Percentiles rank a stretch among this genome's conserved stretches.
Evolutionary conservation across 2,329 filamentous ascomycete species (phyloP).

Genomic region (Colletotrichum siamense): DNA sequence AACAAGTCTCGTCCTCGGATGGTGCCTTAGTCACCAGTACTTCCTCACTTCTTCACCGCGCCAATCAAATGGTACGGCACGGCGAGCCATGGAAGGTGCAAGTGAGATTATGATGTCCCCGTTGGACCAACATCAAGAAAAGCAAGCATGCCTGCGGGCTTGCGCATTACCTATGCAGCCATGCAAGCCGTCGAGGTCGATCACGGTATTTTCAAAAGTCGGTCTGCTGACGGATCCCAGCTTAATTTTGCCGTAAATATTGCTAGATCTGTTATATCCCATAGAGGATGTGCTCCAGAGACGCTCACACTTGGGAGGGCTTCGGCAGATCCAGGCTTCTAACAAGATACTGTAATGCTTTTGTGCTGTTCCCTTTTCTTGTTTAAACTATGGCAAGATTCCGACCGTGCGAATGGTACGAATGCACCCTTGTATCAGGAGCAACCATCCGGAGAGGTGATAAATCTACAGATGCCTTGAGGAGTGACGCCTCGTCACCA

Average conservation of each 20-base stretch:
- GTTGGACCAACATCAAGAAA: background rate
- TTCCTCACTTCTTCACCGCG: background rate
- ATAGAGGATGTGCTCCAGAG: background rate
- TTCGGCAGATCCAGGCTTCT: background rate
- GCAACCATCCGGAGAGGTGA: background rate
- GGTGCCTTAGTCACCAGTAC: background rate
- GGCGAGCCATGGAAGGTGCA: background rate
- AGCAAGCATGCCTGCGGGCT: background rate
- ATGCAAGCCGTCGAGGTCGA: background rate
- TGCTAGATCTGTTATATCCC: background rate
- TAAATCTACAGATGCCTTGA: background rate
- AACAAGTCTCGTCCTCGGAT: background rate
- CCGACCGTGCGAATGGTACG: background rate
- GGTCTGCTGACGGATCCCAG: background rate
- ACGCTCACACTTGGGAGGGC: background rate
- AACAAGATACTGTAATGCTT: background rate
- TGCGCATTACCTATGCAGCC: background rate
- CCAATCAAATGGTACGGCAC: background rate
- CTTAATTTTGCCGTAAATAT: background rate
- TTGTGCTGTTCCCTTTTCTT: background rate
- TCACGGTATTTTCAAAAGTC: background rate
- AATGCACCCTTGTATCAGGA: background rate
- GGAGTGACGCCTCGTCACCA: background rate
- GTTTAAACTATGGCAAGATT: background rate
- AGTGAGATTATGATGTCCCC: fast-evolving